Evolutionary conservation across 768 basidiomycete genomes (phyloP).

Genomic region (Tephrocybe sp.): DNA sequence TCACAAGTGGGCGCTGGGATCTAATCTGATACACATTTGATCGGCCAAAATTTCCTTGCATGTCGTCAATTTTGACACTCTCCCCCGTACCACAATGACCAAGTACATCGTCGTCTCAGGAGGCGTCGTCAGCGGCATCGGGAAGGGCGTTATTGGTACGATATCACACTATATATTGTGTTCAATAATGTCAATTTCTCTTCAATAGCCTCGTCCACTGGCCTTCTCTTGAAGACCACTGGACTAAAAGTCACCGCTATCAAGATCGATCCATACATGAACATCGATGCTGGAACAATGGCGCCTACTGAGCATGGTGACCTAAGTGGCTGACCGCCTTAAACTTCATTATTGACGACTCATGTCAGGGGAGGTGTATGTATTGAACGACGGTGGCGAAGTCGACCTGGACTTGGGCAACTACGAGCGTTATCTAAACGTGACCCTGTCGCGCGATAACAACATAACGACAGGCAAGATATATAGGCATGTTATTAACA

Average conservation of each 20-base stretch:
- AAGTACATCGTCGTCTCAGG: conserved; percentile 97
- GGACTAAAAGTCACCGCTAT: conserved; percentile 98
- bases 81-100: conserved; percentile 54
- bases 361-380: conserved; percentile 84
- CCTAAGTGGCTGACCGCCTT: conserved; percentile 19
- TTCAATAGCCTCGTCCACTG: conserved; percentile 87
- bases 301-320: conserved; percentile 96
- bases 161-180: not conserved
- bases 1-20: too few relatives aligned
- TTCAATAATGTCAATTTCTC: conserved; percentile 6
- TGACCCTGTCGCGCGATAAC: conserved; percentile 92
- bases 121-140: conserved; percentile 97
- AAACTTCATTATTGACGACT: conserved; percentile 1
- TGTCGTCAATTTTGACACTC: conserved; percentile 1
- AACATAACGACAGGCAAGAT: conserved; percentile 99
- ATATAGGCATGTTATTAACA: conserved; percentile 94
- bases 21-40: not conserved
- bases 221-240: conserved; percentile 90
- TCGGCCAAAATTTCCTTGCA: conserved; percentile 12
- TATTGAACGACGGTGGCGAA: conserved; percentile 97
- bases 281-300: conserved; percentile 99
- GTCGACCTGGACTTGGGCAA: conserved; percentile 98
- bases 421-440: conserved; percentile 96
- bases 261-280: conserved; percentile 99
- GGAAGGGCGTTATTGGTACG: conserved; percentile 98